These are phyloP conservation scores for Ceriops zippeliana DNA, from an alignment of 345 rosid species.

Conservation along the genomic window DNA sequence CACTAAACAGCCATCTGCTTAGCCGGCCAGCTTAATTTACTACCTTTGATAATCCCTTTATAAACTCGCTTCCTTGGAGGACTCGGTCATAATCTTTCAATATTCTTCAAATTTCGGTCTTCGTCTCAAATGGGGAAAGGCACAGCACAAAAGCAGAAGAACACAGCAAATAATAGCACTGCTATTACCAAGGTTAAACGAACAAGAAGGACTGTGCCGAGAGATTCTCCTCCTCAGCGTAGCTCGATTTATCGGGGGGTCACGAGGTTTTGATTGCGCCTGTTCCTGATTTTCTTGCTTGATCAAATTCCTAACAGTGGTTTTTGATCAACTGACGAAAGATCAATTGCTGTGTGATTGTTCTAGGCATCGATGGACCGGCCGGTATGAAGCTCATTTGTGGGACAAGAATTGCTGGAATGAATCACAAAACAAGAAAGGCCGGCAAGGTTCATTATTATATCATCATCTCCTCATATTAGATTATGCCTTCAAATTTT, in stretches of 20 bases:
- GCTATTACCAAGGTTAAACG: slow-evolving; percentile 50
- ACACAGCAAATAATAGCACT: slow-evolving; percentile 6
- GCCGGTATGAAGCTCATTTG: slow-evolving; percentile 79
- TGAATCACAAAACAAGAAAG: slow-evolving; percentile 76
- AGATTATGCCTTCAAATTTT: not conserved
- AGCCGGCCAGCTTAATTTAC: slow-evolving; percentile 21
- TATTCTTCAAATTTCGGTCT: slow-evolving; percentile 4
- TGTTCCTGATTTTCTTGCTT: too few relatives aligned
- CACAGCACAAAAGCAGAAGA: slow-evolving; percentile 33
- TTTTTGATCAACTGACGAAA: too few relatives aligned
- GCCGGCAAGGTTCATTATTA: slow-evolving; percentile 56
- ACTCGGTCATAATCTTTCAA: slow-evolving; percentile 19
- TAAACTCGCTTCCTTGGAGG: slow-evolving; percentile 26
- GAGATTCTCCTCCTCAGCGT: slow-evolving; percentile 87
- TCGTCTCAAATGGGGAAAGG: slow-evolving; percentile 36
- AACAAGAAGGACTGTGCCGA: slow-evolving; percentile 69
- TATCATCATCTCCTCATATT: not conserved
- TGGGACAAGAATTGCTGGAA: slow-evolving; percentile 92
- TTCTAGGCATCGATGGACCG: slow-evolving; percentile 78
- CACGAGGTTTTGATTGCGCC: slow-evolving; percentile 46
- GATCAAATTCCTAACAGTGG: too few relatives aligned
- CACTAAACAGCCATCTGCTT: not conserved
- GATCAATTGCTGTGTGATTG: not conserved
- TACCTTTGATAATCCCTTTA: slow-evolving; percentile 24
- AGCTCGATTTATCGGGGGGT: slow-evolving; percentile 88